Base-by-base conservation (phyloP, 2,329 filamentous ascomycete genomes). In the Lachnellula occidentalis region DNA sequence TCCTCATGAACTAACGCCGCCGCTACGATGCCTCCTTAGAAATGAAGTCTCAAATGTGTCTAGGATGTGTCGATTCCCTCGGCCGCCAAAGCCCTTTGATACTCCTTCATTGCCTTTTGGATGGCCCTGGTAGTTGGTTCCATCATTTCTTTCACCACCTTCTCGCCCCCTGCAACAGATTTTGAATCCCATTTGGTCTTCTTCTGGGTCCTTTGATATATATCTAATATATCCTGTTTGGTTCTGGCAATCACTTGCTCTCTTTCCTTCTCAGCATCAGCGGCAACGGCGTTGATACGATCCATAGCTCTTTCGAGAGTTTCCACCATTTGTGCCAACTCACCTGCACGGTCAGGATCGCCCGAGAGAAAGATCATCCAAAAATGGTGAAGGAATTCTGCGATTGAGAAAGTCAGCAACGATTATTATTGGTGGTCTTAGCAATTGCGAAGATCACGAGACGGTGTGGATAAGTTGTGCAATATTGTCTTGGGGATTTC, bases 381-480 rank as follows among this genome's bases (percentile, higher is more conserved):
- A 74, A 99, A 99, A 70, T 97, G 95, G 64, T 92, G 89, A n/a
- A 99, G 76, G 66, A 97, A 99, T 67, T 99, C 94, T 37, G 22
- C 36, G 12, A 31, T 21, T 15, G 27, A 17, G 27, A 24, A 17
- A 46, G 21, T 46, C 6, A 46, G 43, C 6, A 43, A 39, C n/a
- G 12, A 14, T 15, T 39, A 6, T 39, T 39, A 15, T 17, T 39
- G 37, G 37, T n/a, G 37, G 27, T 9, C 27, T 9, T 9, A 31
- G 27, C 27, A 31, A 12, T 31, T 11, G 9, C 27, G 27, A 12
- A 31, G 9, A 31, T 27, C 24, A 27, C 6, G 24, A 27, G 24
- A 27, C 24, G 5, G 24, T 31, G 27, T 31, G 27, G 27, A 31
- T 8, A 31, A 12, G 27, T 31, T 17, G 37, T 41, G 15, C 37